A percentile compares a stretch with the other conserved stretches of the same genome.
Conservation (phyloP, 768 basidiomycete species). For the Agrocybe chaxingu region DNA sequence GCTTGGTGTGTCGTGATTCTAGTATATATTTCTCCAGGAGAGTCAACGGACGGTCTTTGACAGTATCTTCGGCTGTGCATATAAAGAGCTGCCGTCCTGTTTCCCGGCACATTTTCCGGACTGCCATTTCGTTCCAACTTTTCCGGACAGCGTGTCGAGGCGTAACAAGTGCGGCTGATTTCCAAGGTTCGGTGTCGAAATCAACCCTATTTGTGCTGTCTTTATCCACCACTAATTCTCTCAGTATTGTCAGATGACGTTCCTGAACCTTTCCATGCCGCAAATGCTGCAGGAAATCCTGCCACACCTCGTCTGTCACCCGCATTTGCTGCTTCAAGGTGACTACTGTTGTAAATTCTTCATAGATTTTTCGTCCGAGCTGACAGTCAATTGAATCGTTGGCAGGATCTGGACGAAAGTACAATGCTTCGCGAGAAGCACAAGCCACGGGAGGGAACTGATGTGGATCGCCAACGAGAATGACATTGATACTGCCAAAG, state of each 20-base stretch:
- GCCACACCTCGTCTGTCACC: conserved; percentile 26
- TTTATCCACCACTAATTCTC: conserved; percentile 19
- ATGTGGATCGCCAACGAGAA: conserved; percentile 38
- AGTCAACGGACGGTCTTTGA: neutral
- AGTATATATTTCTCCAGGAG: neutral
- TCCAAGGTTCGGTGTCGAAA: conserved; percentile 25
- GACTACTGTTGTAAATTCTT: conserved; percentile 30
- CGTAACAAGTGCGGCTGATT: conserved; percentile 27
- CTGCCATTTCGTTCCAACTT: conserved; percentile 30
- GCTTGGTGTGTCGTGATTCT: neutral
- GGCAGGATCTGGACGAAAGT: conserved; percentile 13
- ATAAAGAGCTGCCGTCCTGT: conserved; percentile 16
- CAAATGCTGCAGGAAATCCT: conserved; percentile 22
- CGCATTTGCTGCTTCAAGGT: conserved; percentile 32
- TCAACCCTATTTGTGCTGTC: conserved; percentile 11
- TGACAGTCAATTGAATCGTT: neutral
- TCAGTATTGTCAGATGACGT: conserved; percentile 16
- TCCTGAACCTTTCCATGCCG: conserved; percentile 20
- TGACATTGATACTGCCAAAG: conserved; percentile 37
- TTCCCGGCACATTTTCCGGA: conserved; percentile 18
- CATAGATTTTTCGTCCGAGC: conserved; percentile 19
- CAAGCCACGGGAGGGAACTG: conserved; percentile 40
- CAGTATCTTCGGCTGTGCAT: conserved; percentile 22
- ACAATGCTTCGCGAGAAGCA: conserved; percentile 16
- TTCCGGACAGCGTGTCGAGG: conserved; percentile 31